Evolutionary conservation across 108 stramenopile genomes (phyloP), one percentile per base, ranked within the genome.

Genomic region (Conticribra guillardii): DNA sequence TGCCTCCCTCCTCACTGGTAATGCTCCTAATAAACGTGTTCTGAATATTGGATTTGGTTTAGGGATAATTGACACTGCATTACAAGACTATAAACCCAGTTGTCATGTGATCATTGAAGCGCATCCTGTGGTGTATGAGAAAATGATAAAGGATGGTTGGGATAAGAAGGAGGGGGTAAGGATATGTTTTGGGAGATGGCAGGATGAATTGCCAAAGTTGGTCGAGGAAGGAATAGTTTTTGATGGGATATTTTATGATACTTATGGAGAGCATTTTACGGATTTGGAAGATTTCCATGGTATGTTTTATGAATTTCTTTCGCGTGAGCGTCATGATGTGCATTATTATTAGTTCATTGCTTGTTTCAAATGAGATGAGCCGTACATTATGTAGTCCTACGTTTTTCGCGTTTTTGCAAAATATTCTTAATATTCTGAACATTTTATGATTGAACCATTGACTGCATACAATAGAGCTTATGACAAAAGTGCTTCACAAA

Each of bases 211-310:
- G 63, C 89, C 87, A 0, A 67, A 82, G 31, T 64, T 93, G 14
- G 73, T 85, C 29, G 55, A 30, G 22, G 82, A 88, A 41, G 79
- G 79, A 17, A 70, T 87, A 4, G 48, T 75, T 44, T 76, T 96
- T 57, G 96, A 97, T 81, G 97, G 85, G 0, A 85, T 96, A 18
- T 97, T 97, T 69, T 97, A 89, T 60, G 97, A 97, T 68, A 97
- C 97, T 16, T 97, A 95, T 73, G 97, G 89, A 1, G 97, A 97
- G 73, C 87, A 94, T 69, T 86, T 90, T 54, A 72, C 83, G 33
- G 97, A 97, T 74, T 69, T 97, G 67, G 90, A 93, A 67, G 92
- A 93, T 32, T 97, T 97, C 80, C 94, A 95, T 70, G 66, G 34
- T 63, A 28, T 60, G 59, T 71, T 46, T 23, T 19, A 2, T 29